A percentile compares a stretch with the other conserved stretches of the same genome.
These are phyloP conservation scores for Fusarium sp. DNA, from an alignment of 2,329 filamentous ascomycete genomes.

Conservation along the genomic window DNA sequence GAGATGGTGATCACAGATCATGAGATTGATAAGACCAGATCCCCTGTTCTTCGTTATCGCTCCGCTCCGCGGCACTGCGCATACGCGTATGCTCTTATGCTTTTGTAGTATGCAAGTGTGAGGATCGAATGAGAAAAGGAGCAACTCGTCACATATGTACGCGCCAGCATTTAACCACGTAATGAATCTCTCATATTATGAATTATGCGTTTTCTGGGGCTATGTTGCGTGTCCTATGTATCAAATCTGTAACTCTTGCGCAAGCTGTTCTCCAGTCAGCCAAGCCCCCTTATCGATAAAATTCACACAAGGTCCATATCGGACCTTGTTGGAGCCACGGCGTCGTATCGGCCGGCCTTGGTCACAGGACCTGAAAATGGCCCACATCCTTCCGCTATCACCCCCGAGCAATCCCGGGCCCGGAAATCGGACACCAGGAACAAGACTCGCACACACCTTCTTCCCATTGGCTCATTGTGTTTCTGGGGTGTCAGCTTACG, in stretches of 20 bases:
- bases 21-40: constrained; percentile 46
- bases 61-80: neutral
- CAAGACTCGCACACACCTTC: constrained; percentile 2
- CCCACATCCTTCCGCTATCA: constrained; percentile 46
- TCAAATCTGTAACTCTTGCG: constrained; percentile 32
- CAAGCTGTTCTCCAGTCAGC: constrained; percentile 22
- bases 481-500: neutral
- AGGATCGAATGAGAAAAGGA: constrained; percentile 16
- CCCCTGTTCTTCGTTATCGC: constrained; percentile 18
- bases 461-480: constrained; percentile 24
- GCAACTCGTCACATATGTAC: constrained; percentile 34
- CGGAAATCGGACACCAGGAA: constrained; percentile 41
- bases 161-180: constrained; percentile 24
- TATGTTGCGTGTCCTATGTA: constrained; percentile 26
- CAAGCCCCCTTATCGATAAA: constrained; percentile 13
- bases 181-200: neutral
- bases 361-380: constrained; percentile 35
- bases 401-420: constrained; percentile 38
- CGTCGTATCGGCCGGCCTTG: constrained; percentile 38
- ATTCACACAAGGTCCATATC: constrained; percentile 39
- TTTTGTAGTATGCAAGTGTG: constrained; percentile 1
- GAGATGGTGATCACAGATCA: constrained; percentile 43
- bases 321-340: constrained; percentile 11
- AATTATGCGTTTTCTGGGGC: constrained; percentile 10
- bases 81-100: constrained; percentile 27